Base-by-base conservation (phyloP, 139 green algal species). In the Picochlorum sp. region DNA sequence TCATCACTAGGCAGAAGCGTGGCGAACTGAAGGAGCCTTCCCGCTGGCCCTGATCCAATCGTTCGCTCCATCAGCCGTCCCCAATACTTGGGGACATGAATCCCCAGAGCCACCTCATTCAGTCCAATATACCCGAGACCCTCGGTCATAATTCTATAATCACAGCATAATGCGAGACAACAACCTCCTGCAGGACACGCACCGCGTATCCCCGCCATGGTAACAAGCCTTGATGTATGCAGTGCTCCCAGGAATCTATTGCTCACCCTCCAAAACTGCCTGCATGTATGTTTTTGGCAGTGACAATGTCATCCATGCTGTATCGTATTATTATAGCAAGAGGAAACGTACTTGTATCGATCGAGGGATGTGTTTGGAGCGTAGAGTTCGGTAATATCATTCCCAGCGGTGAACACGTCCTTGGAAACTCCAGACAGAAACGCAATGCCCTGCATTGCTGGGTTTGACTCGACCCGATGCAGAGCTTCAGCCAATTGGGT, bases 131-230 rank as follows among this genome's bases (percentile, higher is more conserved):
- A 59, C 3, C 72, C 77, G 18, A 21, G 9, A 1, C 20, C 13
- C 47, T 86, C 80, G 0, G 83, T 91, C 76, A 95, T 93, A 15
- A 96, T 49, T 24, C 88, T 80, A 49, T 83, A 64, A 67, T 97
- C 91, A 66, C 89, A 96, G 75, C 86, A 93, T 60, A 97, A 59
- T 3, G 88, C 66, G 26, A 96, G 82, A 24, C 77, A 78, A 79
- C 90, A 96, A 11, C 90, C 91, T 34, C 89, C 91, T 9, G 91
- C 91, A n/a, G 91, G 89, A 71, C 89, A 96, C 15, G 87, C 86
- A 18, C 91, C 91, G 0, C 84, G 67, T 56, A 97, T 93, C 4
- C 88, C 89, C 3, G 83, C 78, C 5, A 95, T 68, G 0, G 89
- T 96, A 20, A 83, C 75, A 3, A 97, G 79, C 4, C 77, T 83